These are phyloP conservation scores for Leucosporidium scottii DNA, from an alignment of 768 basidiomycete genomes.

Conservation along the genomic window DNA sequence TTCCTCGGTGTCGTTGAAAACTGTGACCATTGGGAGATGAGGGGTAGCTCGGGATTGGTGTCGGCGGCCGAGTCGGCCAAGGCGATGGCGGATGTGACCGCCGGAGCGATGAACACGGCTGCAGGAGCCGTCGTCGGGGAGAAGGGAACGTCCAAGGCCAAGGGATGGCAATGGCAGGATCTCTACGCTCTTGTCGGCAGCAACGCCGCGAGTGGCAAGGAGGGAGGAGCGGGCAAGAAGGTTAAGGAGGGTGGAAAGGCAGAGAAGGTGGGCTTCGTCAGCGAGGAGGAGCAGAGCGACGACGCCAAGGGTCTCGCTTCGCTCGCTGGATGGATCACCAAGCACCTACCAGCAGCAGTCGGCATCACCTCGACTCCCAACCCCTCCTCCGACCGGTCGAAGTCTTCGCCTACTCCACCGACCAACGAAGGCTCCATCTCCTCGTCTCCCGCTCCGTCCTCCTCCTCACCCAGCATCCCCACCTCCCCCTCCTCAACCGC, in stretches of 20 bases:
- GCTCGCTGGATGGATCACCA: slow-evolving; percentile 29
- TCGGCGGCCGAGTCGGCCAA: slow-evolving; percentile 27
- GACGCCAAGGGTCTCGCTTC: slow-evolving; percentile 22
- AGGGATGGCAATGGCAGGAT: slow-evolving; percentile 34
- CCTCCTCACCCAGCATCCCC: no score
- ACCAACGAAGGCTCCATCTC: not conserved
- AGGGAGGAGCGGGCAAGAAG: slow-evolving; percentile 46
- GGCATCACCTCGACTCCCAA: not conserved
- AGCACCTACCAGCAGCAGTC: slow-evolving; percentile 10
- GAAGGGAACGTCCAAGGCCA: slow-evolving; percentile 46
- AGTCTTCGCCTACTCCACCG: not conserved
- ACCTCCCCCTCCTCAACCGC: not conserved
- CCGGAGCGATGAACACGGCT: slow-evolving; percentile 35
- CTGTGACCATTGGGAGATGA: slow-evolving; percentile 92
- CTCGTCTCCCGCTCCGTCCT: not conserved
- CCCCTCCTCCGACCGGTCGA: slow-evolving; percentile 11
- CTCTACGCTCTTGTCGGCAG: slow-evolving; percentile 26
- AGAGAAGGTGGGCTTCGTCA: not conserved
- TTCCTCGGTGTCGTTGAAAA: slow-evolving; percentile 83
- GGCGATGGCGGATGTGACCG: slow-evolving; percentile 18
- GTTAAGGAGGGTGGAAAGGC: slow-evolving; percentile 3
- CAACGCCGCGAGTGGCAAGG: not conserved
- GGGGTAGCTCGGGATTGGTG: slow-evolving; percentile 67
- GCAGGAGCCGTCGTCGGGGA: slow-evolving; percentile 37
- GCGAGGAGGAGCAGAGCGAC: slow-evolving; percentile 1